Conservation (phyloP, 176 grass and related monocot species). For the Hyparrhenia diplandra region DNA sequence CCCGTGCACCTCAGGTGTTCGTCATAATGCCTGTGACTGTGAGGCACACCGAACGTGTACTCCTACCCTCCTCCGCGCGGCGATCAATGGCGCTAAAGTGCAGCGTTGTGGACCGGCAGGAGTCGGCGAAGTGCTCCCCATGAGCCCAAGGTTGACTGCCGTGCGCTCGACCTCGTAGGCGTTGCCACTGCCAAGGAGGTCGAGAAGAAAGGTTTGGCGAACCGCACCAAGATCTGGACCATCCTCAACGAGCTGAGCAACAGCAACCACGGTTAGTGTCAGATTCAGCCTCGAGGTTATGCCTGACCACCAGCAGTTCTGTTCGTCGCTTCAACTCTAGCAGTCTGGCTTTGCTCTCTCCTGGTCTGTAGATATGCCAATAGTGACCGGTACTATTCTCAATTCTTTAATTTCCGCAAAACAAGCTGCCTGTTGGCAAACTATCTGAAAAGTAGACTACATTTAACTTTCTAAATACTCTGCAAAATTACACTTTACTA, state of each 20-base stretch:
- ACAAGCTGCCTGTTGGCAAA: no score
- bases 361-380: background rate
- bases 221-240: background rate
- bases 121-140: background rate
- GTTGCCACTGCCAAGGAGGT: background rate
- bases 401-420: background rate
- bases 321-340: background rate
- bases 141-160: background rate
- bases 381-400: background rate
- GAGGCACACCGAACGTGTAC: background rate
- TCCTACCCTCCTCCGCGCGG: background rate
- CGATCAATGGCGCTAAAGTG: background rate
- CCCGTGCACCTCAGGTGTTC: background rate
- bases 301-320: background rate
- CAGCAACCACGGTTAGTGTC: background rate
- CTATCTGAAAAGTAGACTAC: no score
- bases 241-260: background rate
- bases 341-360: background rate
- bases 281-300: background rate
- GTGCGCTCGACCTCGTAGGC: background rate
- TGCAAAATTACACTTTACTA: no score
- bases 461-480: no score
- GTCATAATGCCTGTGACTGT: background rate
- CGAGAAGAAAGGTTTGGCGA: background rate
- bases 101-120: background rate